Evolutionary conservation across 257 asterid genomes (phyloP).

Genomic region (Agastache rugosa): DNA sequence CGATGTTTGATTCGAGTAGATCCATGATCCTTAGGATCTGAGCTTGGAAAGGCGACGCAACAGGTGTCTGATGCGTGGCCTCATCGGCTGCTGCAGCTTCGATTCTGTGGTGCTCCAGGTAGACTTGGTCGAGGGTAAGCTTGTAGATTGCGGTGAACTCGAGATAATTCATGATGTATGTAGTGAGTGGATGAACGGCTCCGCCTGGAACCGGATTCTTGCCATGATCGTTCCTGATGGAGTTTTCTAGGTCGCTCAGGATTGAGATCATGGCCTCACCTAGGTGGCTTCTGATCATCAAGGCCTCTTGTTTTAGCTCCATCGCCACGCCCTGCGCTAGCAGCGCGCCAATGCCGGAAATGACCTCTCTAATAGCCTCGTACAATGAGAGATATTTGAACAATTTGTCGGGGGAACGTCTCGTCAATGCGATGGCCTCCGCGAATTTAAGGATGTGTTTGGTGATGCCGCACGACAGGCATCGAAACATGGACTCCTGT

Average conservation of each 20-base stretch:
- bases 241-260: slow-evolving; percentile 67
- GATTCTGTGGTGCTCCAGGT: slow-evolving; percentile 67
- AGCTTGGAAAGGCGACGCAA: slow-evolving; percentile 65
- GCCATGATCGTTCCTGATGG: slow-evolving; percentile 67
- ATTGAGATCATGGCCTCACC: slow-evolving; percentile 73
- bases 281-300: slow-evolving; percentile 56
- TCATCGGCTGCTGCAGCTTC: slow-evolving; percentile 37
- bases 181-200: slow-evolving; percentile 86
- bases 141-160: slow-evolving; percentile 58
- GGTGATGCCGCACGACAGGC: slow-evolving; percentile 44
- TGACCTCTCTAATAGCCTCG: slow-evolving; percentile 61
- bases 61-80: background rate
- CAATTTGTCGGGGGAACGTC: slow-evolving; percentile 78
- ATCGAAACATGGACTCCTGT: slow-evolving; percentile 45
- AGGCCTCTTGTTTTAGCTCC: slow-evolving; percentile 62
- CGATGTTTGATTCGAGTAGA: slow-evolving; percentile 64
- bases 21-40: slow-evolving; percentile 71
- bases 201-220: slow-evolving; percentile 83
- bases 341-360: slow-evolving; percentile 38
- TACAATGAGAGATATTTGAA: slow-evolving; percentile 78
- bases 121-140: slow-evolving; percentile 72
- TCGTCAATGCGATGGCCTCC: slow-evolving; percentile 65
- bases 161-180: slow-evolving; percentile 71
- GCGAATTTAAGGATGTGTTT: slow-evolving; percentile 72
- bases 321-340: slow-evolving; percentile 36